Evolutionary conservation across 2,329 filamentous ascomycete species (phyloP).

Genomic region (Chaetomium strumarium): DNA sequence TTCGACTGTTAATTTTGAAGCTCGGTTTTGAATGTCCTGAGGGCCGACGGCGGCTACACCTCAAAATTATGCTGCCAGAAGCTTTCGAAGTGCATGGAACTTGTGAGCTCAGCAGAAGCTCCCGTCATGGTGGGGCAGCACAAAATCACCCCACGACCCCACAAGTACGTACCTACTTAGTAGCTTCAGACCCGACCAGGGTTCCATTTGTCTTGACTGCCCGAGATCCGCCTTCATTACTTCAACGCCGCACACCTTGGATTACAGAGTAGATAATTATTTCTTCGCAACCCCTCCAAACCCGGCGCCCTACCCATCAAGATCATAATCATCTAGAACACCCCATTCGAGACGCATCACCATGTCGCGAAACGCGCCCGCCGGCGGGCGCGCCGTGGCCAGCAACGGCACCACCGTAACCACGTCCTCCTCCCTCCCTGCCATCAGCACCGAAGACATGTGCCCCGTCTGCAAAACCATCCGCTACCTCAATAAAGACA

Average conservation of each 20-base stretch:
- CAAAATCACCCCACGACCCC: slow-evolving; percentile 6
- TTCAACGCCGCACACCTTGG: too few relatives aligned
- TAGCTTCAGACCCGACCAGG: slow-evolving; percentile 6
- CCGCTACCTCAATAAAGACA: slow-evolving; percentile 88
- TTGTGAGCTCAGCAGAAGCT: slow-evolving; percentile 7
- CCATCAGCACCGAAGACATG: slow-evolving; percentile 53
- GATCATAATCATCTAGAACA: too few relatives aligned
- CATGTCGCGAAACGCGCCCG: slow-evolving; percentile 35
- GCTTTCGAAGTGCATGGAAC: slow-evolving; percentile 21
- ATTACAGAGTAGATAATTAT: too few relatives aligned
- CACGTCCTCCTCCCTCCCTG: slow-evolving; percentile 9
- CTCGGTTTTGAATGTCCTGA: not conserved
- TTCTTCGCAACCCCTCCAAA: too few relatives aligned
- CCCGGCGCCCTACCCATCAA: too few relatives aligned
- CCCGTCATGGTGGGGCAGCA: slow-evolving; percentile 20
- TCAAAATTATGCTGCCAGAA: not conserved
- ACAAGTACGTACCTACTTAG: not conserved
- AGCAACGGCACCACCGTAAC: not conserved
- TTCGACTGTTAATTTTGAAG: not conserved
- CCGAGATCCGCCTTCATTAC: too few relatives aligned
- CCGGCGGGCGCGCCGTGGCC: slow-evolving; percentile 15
- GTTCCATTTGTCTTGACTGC: not conserved
- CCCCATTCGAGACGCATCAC: too few relatives aligned
- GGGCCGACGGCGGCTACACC: not conserved
- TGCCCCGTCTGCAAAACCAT: slow-evolving; percentile 97